Base-by-base conservation (phyloP, 805 yeast species). In the Limtongia smithiae region DNA sequence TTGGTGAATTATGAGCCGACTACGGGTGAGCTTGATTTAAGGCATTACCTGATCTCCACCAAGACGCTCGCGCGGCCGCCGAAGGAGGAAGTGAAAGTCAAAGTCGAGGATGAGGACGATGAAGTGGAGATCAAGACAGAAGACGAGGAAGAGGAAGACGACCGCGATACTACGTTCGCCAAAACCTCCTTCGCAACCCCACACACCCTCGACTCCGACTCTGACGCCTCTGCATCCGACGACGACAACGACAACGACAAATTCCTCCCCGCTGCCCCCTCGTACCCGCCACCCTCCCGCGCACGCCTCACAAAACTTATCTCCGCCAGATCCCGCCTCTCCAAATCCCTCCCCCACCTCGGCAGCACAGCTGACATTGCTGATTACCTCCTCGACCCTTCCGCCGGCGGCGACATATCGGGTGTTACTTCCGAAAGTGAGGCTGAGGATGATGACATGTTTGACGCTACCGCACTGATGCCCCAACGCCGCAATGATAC, bases 31-130 rank as follows among this genome's bases (percentile, higher is more conserved):
- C 82, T 93, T 46, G 95, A 89, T 55, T 65, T 91, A 55, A 80
- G 99, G 62, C 99, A 93, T 66, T 93, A 85, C 65, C 81, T 84
- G 40, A 90, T 93, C 51, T 85, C 83, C 55, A 86, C 97, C 32
- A 85, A 85, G 65, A 73, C 85, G 8, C 32, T 51, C 20, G 6
- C 41, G 24, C 39, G 41, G 14, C 28, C 28, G 12, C 34, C 38
- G 14, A 40, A 37, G 20, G 15, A 41, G n/a, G 38, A 41, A 28
- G 37, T 34, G 24, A 46, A 25, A 25, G 44, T 41, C 11, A 36
- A 50, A 12, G 18, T 28, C 18, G 54, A 53, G 27, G 51, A 46
- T 5, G 46, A 50, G 35, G 46, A 39, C 4, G 51, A 53, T 7
- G 44, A 49, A 8, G 36, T 11, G 30, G 34, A 25, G 8, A n/a